These are phyloP conservation scores for Nasturtium officinale DNA, from an alignment of 345 rosid species.

Conservation along the genomic window DNA sequence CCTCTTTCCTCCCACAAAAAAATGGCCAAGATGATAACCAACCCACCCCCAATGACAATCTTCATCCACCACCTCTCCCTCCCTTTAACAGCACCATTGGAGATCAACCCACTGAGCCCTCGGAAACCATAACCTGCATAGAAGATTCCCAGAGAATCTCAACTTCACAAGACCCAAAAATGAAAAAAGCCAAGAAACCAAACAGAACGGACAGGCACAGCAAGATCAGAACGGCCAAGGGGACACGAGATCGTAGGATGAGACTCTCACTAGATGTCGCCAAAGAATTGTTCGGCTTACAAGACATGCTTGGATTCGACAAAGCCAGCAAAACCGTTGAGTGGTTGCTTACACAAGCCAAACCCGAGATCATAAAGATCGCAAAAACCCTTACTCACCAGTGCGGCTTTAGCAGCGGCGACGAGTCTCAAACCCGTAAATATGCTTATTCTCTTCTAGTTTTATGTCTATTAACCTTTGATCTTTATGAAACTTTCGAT, in stretches of 20 bases:
- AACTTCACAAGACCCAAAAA: constrained; percentile 29
- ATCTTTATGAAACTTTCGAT: background rate
- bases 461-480: background rate
- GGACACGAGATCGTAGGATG: constrained; percentile 83
- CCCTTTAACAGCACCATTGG: constrained; percentile 36
- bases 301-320: constrained; percentile 78
- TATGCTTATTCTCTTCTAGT: constrained; percentile 2
- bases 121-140: constrained; percentile 40
- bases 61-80: constrained; percentile 39
- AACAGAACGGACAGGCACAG: constrained; percentile 78
- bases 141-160: constrained; percentile 42
- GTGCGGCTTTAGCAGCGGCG: constrained; percentile 35
- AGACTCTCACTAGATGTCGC: constrained; percentile 83
- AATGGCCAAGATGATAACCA: constrained; percentile 32
- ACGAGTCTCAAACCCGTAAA: constrained; percentile 41
- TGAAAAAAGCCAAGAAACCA: constrained; percentile 46
- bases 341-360: constrained; percentile 73
- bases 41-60: constrained; percentile 14
- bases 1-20: constrained; percentile 36
- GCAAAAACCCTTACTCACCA: constrained; percentile 25
- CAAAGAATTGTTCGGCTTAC: constrained; percentile 67
- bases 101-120: constrained; percentile 32
- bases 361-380: constrained; percentile 59
- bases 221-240: constrained; percentile 80
- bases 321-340: constrained; percentile 86